Conservation (phyloP, 2,329 filamentous ascomycete species). For the Colletotrichum godetiae region DNA sequence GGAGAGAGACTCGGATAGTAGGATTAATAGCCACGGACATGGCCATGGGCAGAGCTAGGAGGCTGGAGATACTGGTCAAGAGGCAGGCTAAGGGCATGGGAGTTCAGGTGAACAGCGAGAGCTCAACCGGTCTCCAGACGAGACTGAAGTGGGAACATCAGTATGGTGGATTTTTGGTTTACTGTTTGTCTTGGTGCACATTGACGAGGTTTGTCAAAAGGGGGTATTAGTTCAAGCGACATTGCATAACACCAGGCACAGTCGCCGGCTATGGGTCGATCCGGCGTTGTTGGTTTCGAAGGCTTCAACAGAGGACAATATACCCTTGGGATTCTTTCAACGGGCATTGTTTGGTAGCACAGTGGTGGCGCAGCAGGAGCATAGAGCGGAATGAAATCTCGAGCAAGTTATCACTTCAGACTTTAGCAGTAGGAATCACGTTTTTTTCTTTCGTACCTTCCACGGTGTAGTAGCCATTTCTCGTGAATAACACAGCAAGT, state of each 20-base stretch:
- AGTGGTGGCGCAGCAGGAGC: neutral
- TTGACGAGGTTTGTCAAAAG: neutral
- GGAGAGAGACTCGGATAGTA: neutral
- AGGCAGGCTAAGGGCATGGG: no score
- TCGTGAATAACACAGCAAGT: neutral
- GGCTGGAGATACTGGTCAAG: neutral
- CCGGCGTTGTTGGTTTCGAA: conserved; percentile 7
- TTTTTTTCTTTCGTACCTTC: neutral
- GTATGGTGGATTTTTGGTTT: no score
- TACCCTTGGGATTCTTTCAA: conserved; percentile 13
- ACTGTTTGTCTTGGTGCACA: neutral
- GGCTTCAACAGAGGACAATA: conserved; percentile 1
- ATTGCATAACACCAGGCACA: neutral
- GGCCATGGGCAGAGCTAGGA: neutral
- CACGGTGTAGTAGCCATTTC: neutral
- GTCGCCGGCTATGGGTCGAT: neutral
- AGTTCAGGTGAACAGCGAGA: no score
- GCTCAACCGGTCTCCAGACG: no score
- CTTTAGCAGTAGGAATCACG: neutral
- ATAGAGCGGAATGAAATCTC: neutral
- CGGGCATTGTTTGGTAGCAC: neutral
- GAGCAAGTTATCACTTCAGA: neutral
- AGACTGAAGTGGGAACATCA: no score
- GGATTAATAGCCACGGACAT: neutral
- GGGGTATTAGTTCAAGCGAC: neutral